These are phyloP conservation scores for Candida jianshihensis DNA, from an alignment of 805 yeast species.

Conservation along the genomic window DNA sequence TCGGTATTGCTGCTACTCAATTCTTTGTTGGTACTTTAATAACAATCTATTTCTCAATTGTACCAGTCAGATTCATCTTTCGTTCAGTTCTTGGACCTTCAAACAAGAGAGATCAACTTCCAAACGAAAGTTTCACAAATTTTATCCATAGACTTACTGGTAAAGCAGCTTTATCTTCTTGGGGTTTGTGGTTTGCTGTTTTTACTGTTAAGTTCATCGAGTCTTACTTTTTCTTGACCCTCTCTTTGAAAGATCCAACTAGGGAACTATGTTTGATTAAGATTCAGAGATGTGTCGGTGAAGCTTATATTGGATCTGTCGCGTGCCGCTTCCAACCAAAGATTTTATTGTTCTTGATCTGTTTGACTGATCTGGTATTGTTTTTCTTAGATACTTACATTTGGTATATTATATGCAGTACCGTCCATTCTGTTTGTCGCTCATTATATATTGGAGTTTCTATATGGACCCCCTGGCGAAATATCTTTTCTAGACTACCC, in stretches of 20 bases:
- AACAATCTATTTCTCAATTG: constrained; percentile 49
- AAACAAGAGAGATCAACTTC: constrained; percentile 34
- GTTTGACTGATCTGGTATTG: constrained; percentile 55
- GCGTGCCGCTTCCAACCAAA: constrained; percentile 53
- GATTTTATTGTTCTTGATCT: constrained; percentile 46
- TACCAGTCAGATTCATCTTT: constrained; percentile 56
- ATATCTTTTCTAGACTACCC: constrained; percentile 69
- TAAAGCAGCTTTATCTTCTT: constrained; percentile 51
- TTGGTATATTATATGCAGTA: constrained; percentile 82
- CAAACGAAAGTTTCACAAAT: constrained; percentile 54
- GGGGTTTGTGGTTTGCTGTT: constrained; percentile 62
- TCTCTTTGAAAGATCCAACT: constrained; percentile 67
- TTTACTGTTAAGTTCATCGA: constrained; percentile 65
- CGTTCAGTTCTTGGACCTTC: constrained; percentile 29
- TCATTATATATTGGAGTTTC: constrained; percentile 74
- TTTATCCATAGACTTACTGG: constrained; percentile 48
- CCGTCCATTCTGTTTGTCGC: constrained; percentile 62
- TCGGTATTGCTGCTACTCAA: constrained; percentile 46
- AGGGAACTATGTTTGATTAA: constrained; percentile 56
- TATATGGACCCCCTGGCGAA: constrained; percentile 86
- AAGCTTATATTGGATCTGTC: constrained; percentile 41
- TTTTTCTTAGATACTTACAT: constrained; percentile 78
- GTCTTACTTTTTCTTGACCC: constrained; percentile 70
- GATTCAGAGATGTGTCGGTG: constrained; percentile 55
- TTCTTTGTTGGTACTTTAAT: constrained; percentile 47